phyloP scores from a whole-genome alignment of 192 early-diverging fungal genomes.

The Backusella circina region DNA sequence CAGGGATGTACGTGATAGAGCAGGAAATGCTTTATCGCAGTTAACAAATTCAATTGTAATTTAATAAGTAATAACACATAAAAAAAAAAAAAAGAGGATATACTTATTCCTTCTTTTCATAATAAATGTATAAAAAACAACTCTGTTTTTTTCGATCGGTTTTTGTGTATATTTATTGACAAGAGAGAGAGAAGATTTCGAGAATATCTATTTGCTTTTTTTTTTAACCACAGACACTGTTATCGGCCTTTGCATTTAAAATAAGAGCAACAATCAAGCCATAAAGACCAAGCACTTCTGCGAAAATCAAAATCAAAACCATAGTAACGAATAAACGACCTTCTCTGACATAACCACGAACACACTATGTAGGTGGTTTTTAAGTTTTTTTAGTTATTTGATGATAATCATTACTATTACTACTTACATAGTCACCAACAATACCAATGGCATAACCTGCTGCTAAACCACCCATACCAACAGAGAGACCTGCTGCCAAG shows the following conservation, averaged over 20 bases:
- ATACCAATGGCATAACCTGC: constrained; percentile 91
- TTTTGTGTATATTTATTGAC: not conserved
- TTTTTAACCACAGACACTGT: not conserved
- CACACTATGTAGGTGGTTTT: constrained; percentile 40
- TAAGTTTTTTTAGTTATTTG: not conserved
- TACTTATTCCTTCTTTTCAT: not conserved
- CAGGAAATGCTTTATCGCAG: constrained; percentile 60
- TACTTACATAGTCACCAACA: constrained; percentile 73
- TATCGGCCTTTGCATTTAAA: constrained; percentile 73
- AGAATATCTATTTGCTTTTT: not conserved
- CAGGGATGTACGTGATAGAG: constrained; percentile 70
- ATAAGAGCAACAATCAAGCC: constrained; percentile 85
- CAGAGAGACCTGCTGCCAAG: constrained; percentile 75
- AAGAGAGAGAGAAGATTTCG: not conserved
- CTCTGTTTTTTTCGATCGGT: not conserved
- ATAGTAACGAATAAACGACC: constrained; percentile 80
- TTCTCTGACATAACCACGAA: constrained; percentile 79
- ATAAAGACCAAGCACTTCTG: constrained; percentile 84
- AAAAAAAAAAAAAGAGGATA: not conserved
- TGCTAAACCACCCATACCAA: constrained; percentile 81
- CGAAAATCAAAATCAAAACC: constrained; percentile 86
- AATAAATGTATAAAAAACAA: not conserved
- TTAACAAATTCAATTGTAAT: constrained; percentile 23
- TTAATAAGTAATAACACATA: not conserved
- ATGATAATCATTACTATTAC: not conserved